A percentile compares a stretch with the other conserved stretches of the same genome.
Evolutionary conservation across 176 grass and related monocot species (phyloP).

Genomic region (Oryza glumipatula): DNA sequence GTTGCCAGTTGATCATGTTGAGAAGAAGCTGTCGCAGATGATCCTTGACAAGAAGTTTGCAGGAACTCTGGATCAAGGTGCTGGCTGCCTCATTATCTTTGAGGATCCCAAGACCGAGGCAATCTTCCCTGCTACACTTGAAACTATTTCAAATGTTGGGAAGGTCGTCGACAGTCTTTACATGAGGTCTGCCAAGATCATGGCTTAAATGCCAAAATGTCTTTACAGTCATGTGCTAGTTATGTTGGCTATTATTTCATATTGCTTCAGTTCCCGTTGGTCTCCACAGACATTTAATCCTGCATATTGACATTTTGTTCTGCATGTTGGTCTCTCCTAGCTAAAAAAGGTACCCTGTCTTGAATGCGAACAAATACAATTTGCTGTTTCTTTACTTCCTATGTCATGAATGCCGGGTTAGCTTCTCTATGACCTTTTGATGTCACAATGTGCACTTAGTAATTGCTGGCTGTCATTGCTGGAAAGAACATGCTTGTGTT

Average conservation of each 20-base stretch:
- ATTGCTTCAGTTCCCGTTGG: constrained; percentile 21
- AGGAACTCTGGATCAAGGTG: constrained; percentile 78
- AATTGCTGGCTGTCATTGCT: too few relatives aligned
- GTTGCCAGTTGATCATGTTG: constrained; percentile 64
- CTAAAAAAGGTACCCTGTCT: constrained; percentile 11
- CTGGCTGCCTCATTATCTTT: constrained; percentile 78
- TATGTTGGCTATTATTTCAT: background rate
- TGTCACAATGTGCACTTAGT: too few relatives aligned
- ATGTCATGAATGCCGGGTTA: background rate
- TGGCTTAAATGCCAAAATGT: constrained; percentile 45
- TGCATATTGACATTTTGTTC: constrained; percentile 30
- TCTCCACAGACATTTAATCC: constrained; percentile 23
- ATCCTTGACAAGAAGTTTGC: constrained; percentile 88
- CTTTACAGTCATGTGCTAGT: background rate
- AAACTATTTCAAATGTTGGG: constrained; percentile 70
- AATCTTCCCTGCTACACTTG: constrained; percentile 72
- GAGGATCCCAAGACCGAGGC: constrained; percentile 61
- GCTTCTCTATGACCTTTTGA: too few relatives aligned
- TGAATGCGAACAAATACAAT: background rate
- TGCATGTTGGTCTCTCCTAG: background rate
- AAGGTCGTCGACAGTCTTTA: constrained; percentile 84
- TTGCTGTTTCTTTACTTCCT: constrained; percentile 7
- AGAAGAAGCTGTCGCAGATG: constrained; percentile 81
- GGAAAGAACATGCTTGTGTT: too few relatives aligned
- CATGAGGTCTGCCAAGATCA: constrained; percentile 69